Percentiles rank a stretch among this genome's conserved stretches.
These are phyloP conservation scores for Aquilaria agallochum DNA, from an alignment of 441 rosid species.

Conservation along the genomic window DNA sequence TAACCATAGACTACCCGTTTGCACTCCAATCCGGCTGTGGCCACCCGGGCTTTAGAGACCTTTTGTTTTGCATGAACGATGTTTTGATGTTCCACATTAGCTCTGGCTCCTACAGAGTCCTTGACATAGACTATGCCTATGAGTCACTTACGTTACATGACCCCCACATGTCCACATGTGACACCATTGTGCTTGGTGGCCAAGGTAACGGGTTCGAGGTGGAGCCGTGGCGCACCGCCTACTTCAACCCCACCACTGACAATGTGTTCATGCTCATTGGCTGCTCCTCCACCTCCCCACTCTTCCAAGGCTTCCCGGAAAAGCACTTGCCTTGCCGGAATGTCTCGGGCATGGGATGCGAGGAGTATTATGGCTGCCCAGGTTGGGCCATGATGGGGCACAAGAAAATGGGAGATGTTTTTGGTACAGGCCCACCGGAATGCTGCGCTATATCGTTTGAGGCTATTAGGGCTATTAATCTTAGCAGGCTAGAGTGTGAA, in stretches of 20 bases:
- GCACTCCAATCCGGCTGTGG: constrained; percentile 73
- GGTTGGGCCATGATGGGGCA: constrained; percentile 64
- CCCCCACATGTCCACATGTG: constrained; percentile 78
- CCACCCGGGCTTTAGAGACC: constrained; percentile 78
- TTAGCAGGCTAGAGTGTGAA: constrained; percentile 66
- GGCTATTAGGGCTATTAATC: constrained; percentile 65
- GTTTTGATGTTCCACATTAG: constrained; percentile 82
- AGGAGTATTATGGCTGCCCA: constrained; percentile 73
- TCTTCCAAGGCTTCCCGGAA: constrained; percentile 76
- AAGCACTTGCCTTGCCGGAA: constrained; percentile 82
- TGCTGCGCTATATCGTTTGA: constrained; percentile 80
- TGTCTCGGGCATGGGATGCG: constrained; percentile 90
- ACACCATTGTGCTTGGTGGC: constrained; percentile 60
- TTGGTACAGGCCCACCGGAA: constrained; percentile 59
- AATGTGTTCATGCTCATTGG: constrained; percentile 87
- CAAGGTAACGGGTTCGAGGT: constrained; percentile 79
- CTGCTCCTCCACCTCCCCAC: constrained; percentile 58
- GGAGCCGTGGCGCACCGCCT: constrained; percentile 70
- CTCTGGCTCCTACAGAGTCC: constrained; percentile 81
- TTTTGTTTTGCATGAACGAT: constrained; percentile 75
- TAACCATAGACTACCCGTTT: constrained; percentile 80
- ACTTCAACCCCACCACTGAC: constrained; percentile 60
- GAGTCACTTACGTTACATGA: constrained; percentile 71
- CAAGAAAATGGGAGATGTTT: constrained; percentile 19
- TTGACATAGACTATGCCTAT: constrained; percentile 81